Base-by-base conservation (phyloP, 1,284 basidiomycete species). In the Caloboletus inedulis region DNA sequence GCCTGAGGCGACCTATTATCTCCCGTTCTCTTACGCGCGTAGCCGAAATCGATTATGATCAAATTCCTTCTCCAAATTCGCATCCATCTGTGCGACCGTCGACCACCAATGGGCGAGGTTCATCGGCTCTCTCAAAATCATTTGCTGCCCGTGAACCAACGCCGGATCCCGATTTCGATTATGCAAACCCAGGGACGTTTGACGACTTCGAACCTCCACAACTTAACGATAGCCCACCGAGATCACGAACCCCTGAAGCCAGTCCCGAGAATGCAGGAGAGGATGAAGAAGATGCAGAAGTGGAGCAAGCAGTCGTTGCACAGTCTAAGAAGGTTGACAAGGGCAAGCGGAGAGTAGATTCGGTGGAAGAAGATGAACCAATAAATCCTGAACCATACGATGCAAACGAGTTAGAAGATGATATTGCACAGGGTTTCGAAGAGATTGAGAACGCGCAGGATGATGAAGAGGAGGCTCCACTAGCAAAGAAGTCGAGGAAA, bases 11-110 rank as follows among this genome's bases (percentile, higher is more conserved):
- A 29, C 70, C 72, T 12, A 72, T 75, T n/a, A 75, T 77, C 3
- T 76, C 78, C 21, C 79, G 84, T 6, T 71, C 76, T 19, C 70
- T 81, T 18, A 64, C 72, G 53, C 83, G 80, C 25, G 72, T 70
- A 4, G 80, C 82, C 21, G 77, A 78, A 16, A 66, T 84, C 30
- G 78, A 87, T 62, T 89, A 81, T 56, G 85, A 89, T 67, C 69
- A 76, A 42, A 74, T 89, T 0, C 87, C 87, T 3, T 87, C 87
- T 9, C 84, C 85, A 6, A 78, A 75, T 18, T 69, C 72, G 19
- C 71, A 72, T 34, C 59, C 63, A 25, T 64, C 74, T 4, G 57
- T 65, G 31, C 76, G 75, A 33, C 69, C 69, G 41, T 72, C 74
- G 5, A 59, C 68, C 25, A 61, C 58, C 3, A 72, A 71, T 40